A percentile compares a stretch with the other conserved stretches of the same genome.
Evolutionary conservation across 768 basidiomycete genomes (phyloP).

Genomic region (Phanerochaete sordida): DNA sequence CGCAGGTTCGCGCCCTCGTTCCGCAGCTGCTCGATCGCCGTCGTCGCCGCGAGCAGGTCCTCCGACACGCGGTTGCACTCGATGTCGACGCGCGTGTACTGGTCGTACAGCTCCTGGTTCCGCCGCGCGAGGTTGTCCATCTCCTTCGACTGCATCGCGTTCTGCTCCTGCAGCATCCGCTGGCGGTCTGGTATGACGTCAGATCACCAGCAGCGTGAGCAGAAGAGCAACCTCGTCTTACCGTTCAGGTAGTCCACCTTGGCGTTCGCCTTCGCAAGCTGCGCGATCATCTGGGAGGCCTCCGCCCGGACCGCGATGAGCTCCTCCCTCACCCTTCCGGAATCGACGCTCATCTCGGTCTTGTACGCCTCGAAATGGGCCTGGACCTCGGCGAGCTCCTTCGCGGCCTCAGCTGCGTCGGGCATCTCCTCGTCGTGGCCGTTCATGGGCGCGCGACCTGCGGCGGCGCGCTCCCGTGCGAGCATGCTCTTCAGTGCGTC

Average conservation of each 20-base stretch:
- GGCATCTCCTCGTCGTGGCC: slow-evolving; percentile 15
- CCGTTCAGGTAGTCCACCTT: slow-evolving; percentile 77
- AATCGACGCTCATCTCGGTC: slow-evolving; percentile 77
- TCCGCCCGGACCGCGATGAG: slow-evolving; percentile 62
- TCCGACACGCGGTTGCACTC: slow-evolving; percentile 67
- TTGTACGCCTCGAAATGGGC: slow-evolving; percentile 78
- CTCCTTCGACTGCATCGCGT: slow-evolving; percentile 57
- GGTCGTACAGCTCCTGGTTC: slow-evolving; percentile 69
- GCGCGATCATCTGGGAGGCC: slow-evolving; percentile 56
- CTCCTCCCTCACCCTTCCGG: slow-evolving; percentile 70
- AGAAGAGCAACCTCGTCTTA: slow-evolving; percentile 22
- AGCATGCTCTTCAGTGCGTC: slow-evolving; percentile 82
- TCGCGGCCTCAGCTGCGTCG: slow-evolving; percentile 37
- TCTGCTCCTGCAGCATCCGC: slow-evolving; percentile 67
- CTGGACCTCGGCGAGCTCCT: slow-evolving; percentile 71
- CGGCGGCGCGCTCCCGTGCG: slow-evolving; percentile 35
- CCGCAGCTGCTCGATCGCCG: slow-evolving; percentile 69
- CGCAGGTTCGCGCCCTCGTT: slow-evolving; percentile 86
- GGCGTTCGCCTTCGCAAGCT: slow-evolving; percentile 80
- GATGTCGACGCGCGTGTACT: slow-evolving; percentile 72
- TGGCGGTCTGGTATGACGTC: slow-evolving; percentile 52
- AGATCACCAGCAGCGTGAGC: background rate
- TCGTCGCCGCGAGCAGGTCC: slow-evolving; percentile 56
- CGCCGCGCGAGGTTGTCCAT: slow-evolving; percentile 64
- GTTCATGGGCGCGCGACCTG: slow-evolving; percentile 27